These are phyloP conservation scores for Heterobasidion parviporum DNA, from an alignment of 1,284 basidiomycete genomes.

Conservation along the genomic window DNA sequence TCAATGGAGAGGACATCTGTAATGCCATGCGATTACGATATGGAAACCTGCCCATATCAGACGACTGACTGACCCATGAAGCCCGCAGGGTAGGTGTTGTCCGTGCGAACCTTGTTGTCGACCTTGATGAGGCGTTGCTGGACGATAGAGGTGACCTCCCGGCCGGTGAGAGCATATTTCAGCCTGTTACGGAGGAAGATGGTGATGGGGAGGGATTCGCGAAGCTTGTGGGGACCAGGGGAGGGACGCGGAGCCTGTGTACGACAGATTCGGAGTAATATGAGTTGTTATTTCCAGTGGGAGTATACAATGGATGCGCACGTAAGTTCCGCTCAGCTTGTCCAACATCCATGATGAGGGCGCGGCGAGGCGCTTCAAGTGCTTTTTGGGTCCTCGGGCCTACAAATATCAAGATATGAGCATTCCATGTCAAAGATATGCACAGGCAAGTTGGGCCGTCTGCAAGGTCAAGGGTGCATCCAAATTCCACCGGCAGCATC, in stretches of 20 bases:
- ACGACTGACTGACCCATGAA: constrained; percentile 75
- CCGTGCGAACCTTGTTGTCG: constrained; percentile 98
- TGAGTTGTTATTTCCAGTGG: not conserved
- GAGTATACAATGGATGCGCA: constrained; percentile 37
- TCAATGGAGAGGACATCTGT: constrained; percentile 95
- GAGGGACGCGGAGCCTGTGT: constrained; percentile 88
- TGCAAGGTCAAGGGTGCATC: constrained; percentile 19
- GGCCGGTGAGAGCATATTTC: constrained; percentile 96
- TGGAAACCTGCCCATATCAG: not conserved
- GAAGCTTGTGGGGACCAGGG: constrained; percentile 97
- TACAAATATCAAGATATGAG: constrained; percentile 22
- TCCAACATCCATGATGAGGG: constrained; percentile 99
- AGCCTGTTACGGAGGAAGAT: constrained; percentile 98
- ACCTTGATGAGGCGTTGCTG: constrained; percentile 98
- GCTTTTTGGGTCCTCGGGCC: constrained; percentile 99
- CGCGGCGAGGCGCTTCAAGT: constrained; percentile 96
- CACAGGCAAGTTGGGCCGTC: too few relatives aligned
- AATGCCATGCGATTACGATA: constrained; percentile 1
- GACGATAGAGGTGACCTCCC: constrained; percentile 93
- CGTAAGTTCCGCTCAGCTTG: constrained; percentile 97
- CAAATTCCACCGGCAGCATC: constrained; percentile 19
- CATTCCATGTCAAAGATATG: not conserved
- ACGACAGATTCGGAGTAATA: not conserved
- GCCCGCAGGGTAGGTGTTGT: constrained; percentile 93
- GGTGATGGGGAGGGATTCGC: constrained; percentile 90